Percentiles rank a stretch among this genome's conserved stretches.
phyloP scores from a whole-genome alignment of 768 basidiomycete species.

The Leccinum variicolor region DNA sequence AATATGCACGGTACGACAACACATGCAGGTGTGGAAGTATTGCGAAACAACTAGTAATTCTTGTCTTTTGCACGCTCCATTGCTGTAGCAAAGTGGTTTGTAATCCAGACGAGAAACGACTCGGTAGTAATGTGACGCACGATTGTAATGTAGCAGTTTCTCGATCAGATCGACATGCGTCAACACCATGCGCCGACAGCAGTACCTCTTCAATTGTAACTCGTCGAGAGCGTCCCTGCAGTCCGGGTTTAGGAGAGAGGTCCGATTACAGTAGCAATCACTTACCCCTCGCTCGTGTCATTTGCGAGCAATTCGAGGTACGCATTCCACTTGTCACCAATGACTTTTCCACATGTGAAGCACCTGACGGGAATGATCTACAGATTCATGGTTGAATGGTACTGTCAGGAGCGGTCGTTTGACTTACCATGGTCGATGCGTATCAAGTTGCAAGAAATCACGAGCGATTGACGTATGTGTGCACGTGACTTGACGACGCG shows the following conservation, averaged over 20 bases:
- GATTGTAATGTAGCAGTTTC: slow-evolving; percentile 94
- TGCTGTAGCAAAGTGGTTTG: slow-evolving; percentile 14
- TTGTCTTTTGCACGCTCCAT: slow-evolving; percentile 34
- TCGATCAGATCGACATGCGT: slow-evolving; percentile 98
- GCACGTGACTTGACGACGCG: slow-evolving; percentile 18
- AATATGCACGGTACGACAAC: background rate
- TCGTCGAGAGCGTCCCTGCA: slow-evolving; percentile 85
- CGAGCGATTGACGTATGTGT: no score
- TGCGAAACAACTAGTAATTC: slow-evolving; percentile 6
- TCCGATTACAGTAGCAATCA: slow-evolving; percentile 3
- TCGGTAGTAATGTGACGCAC: slow-evolving; percentile 49
- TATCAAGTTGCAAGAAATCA: background rate
- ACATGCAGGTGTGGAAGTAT: background rate
- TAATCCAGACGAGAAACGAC: background rate
- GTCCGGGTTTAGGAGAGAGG: background rate
- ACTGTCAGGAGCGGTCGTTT: background rate
- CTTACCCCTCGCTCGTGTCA: slow-evolving; percentile 88
- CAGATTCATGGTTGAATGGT: background rate
- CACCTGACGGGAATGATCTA: slow-evolving; percentile 97
- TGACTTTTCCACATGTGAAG: slow-evolving; percentile 95
- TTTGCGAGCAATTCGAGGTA: slow-evolving; percentile 80
- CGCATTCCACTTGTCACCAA: slow-evolving; percentile 92
- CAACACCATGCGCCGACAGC: slow-evolving; percentile 94
- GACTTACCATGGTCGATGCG: slow-evolving; percentile 23
- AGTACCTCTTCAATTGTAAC: slow-evolving; percentile 88